Evolutionary conservation across 2,329 filamentous ascomycete species (phyloP).

Genomic region (Phoma sp.): DNA sequence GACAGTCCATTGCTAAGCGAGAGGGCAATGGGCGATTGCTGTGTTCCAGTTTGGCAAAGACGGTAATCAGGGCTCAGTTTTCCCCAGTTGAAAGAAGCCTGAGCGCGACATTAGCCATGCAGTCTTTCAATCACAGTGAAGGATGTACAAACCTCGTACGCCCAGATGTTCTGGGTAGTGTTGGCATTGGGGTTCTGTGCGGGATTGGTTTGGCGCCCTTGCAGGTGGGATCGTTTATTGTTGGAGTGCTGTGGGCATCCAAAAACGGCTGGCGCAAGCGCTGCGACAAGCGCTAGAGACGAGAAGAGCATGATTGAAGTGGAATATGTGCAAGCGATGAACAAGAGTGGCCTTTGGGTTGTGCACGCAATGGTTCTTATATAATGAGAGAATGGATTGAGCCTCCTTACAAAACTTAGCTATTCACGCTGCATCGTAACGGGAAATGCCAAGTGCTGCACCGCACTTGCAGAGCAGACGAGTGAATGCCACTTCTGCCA

Average conservation of each 20-base stretch:
- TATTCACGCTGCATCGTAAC: background rate
- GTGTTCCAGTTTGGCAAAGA: constrained; percentile 58
- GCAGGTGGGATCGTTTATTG: constrained; percentile 14
- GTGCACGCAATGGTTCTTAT: background rate
- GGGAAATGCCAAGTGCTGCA: background rate
- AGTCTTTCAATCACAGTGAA: background rate
- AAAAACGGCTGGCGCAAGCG: constrained; percentile 12
- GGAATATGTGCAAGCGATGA: background rate
- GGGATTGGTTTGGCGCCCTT: constrained; percentile 11
- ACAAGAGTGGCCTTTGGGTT: background rate
- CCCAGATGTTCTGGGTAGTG: constrained; percentile 23
- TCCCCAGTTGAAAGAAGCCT: constrained; percentile 52
- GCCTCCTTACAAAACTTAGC: background rate
- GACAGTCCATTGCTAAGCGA: constrained; percentile 50
- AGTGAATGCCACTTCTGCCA: background rate
- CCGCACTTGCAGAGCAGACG: background rate
- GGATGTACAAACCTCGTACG: constrained; percentile 20
- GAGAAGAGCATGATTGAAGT: constrained; percentile 18
- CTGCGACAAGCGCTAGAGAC: constrained; percentile 9
- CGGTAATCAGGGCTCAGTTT: constrained; percentile 49
- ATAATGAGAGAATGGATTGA: background rate
- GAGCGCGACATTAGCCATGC: constrained; percentile 39
- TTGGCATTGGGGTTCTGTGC: constrained; percentile 16
- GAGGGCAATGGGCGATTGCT: constrained; percentile 59
- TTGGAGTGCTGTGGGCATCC: constrained; percentile 28